Conservation (phyloP, 202 grass and related monocot genomes). For the Schoenoplectus triqueter region DNA sequence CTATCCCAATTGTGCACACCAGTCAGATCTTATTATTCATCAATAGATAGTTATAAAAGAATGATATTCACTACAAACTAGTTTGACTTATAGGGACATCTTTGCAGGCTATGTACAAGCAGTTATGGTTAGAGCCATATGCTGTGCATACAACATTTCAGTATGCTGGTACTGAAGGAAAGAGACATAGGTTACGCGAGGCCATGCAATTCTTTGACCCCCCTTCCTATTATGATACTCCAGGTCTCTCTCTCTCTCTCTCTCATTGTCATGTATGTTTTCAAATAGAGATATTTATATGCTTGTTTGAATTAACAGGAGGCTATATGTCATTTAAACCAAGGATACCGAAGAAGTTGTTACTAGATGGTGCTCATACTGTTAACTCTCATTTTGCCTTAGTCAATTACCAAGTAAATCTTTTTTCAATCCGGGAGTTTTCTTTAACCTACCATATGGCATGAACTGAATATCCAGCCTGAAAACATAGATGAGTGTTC, state of each 20-base stretch:
- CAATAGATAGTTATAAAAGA: background rate
- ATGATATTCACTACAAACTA: background rate
- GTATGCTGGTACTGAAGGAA: conserved; percentile 96
- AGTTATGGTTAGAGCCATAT: conserved; percentile 91
- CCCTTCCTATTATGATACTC: conserved; percentile 78
- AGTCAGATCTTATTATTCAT: background rate
- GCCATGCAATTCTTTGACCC: conserved; percentile 88
- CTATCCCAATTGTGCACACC: conserved; percentile 8
- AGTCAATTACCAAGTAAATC: conserved; percentile 86
- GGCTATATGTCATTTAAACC: conserved; percentile 92
- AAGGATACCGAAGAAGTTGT: conserved; percentile 78
- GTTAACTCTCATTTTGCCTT: conserved; percentile 83
- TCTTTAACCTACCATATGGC: conserved; percentile 10
- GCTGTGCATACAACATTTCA: conserved; percentile 99
- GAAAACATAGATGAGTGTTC: background rate
- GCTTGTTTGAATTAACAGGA: conserved; percentile 52
- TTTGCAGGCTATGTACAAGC: conserved; percentile 72
- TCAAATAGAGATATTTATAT: conserved; percentile 23
- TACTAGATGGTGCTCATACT: conserved; percentile 82
- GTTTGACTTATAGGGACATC: background rate
- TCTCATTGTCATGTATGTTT: conserved; percentile 16
- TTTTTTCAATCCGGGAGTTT: conserved; percentile 30
- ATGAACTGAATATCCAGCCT: background rate
- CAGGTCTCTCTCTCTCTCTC: conserved; percentile 51
- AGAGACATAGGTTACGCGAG: conserved; percentile 91